Percentiles rank a stretch among this genome's conserved stretches.
Evolutionary conservation across 1,284 basidiomycete genomes (phyloP).

Genomic region (Coniferiporia sulphurascens): DNA sequence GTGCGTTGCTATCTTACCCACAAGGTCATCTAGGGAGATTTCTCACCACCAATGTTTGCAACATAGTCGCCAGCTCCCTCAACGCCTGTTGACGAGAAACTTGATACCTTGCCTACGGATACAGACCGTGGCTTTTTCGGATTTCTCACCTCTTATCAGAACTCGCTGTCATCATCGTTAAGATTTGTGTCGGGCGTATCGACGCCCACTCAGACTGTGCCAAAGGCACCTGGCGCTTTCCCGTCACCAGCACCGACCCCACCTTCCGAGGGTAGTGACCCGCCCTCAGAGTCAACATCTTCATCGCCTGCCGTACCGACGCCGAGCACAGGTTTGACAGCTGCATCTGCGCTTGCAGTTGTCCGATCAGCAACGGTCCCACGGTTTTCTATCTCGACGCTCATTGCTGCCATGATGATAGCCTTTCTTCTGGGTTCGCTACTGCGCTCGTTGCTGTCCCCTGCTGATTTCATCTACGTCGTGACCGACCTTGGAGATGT

Average conservation of each 20-base stretch:
- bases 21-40: neutral
- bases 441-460: slow-evolving; percentile 78
- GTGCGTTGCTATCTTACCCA: neutral
- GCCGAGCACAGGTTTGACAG: neutral
- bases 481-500: slow-evolving; percentile 48
- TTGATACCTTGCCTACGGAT: neutral
- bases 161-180: slow-evolving; percentile 27
- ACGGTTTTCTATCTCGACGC: slow-evolving; percentile 49
- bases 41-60: neutral
- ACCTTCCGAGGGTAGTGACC: neutral
- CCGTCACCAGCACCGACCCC: neutral
- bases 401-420: slow-evolving; percentile 79
- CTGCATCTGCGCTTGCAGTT: slow-evolving; percentile 7
- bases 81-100: slow-evolving; percentile 16
- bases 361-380: slow-evolving; percentile 4
- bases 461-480: slow-evolving; percentile 89
- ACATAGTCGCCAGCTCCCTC: neutral
- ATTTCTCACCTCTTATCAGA: slow-evolving; percentile 44
- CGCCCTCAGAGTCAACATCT: neutral
- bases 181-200: neutral
- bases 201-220: neutral
- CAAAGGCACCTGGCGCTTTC: neutral
- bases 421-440: slow-evolving; percentile 91
- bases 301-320: neutral
- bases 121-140: slow-evolving; percentile 31